Base-by-base conservation (phyloP, 305 asterid genomes). In the Solanum aculeatissimum region DNA sequence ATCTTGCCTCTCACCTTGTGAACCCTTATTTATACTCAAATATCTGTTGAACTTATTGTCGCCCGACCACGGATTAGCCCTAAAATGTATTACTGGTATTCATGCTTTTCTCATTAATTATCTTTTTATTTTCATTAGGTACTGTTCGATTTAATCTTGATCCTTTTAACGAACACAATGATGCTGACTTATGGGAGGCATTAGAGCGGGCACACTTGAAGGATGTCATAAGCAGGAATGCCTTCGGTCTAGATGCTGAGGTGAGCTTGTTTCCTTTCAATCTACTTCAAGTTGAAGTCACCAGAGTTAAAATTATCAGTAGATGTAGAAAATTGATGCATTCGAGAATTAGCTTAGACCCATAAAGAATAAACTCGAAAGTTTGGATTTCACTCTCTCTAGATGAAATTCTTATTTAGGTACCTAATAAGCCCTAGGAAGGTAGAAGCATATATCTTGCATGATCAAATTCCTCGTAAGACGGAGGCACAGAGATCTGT, bases 181-280 rank as follows among this genome's bases (percentile, higher is more conserved):
- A 95, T 86, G 89, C 91, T 10, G 97, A 91, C 86, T 93, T 94
- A 8, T 95, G 98, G 98, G 98, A 94, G 90, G 95, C 98, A 32
- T 82, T 95, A 85, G 98, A 94, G 86, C 88, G 95, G 49, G 96
- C 98, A 21, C 96, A 93, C 92, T 86, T 95, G 54, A 94, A 95
- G 89, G 94, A 92, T 84, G 94, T 91, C 84, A 89, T 95, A 88
- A 87, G 92, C 83, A 92, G 91, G 89, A 91, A 84, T 89, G 80
- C 91, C 66, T 82, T 89, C 58, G 97, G 98, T 71, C 90, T 95
- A 75, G 96, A 95, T 89, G 91, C 98, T 60, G 98, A 94, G 98
- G 98, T 95, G 74, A 74, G 38, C 53, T 65, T 25, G 43, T 55
- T 12, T 62, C 40, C 70, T 35, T 78, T 53, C 16, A 10, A 83